phyloP scores from a whole-genome alignment of 2,329 filamentous ascomycete species.

The Colletotrichum sp. region DNA sequence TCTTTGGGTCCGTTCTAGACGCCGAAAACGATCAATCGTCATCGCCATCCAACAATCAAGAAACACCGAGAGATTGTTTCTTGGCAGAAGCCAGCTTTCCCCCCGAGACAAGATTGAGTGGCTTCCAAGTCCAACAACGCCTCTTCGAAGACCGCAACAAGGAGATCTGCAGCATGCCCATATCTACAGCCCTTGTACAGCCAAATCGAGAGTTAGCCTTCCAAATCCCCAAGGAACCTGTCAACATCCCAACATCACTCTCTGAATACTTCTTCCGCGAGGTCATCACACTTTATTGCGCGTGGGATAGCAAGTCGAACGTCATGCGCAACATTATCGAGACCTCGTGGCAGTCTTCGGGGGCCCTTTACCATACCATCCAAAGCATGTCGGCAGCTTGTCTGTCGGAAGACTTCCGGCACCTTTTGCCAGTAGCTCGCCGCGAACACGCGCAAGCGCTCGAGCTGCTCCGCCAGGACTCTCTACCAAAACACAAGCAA shows the following conservation, averaged over 20 bases:
- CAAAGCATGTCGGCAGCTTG: slow-evolving; percentile 70
- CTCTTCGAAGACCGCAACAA: rapidly evolving
- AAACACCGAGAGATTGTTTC: rapidly evolving
- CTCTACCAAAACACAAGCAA: background rate
- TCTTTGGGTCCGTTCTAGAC: rapidly evolving
- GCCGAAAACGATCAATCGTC: rapidly evolving
- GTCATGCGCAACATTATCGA: slow-evolving; percentile 25
- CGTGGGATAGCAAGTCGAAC: slow-evolving; percentile 26
- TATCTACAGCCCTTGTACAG: rapidly evolving
- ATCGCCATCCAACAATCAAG: background rate
- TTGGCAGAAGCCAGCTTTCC: rapidly evolving
- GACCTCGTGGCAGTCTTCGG: slow-evolving; percentile 56
- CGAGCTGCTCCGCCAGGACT: background rate
- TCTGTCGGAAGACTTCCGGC: slow-evolving; percentile 48
- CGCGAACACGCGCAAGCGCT: slow-evolving; percentile 20
- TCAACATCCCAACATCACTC: slow-evolving; percentile 9
- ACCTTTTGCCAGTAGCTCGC: slow-evolving; percentile 2
- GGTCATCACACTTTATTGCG: slow-evolving; percentile 25
- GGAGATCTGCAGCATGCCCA: rapidly evolving
- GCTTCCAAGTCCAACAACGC: rapidly evolving
- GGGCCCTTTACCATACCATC: slow-evolving; percentile 64
- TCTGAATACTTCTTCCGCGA: slow-evolving; percentile 27
- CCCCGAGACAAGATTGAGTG: rapidly evolving
- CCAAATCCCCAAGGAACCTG: background rate
- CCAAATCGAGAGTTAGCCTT: rapidly evolving